These are phyloP conservation scores for Pistacia atlantica DNA, from an alignment of 345 rosid species.

Conservation along the genomic window DNA sequence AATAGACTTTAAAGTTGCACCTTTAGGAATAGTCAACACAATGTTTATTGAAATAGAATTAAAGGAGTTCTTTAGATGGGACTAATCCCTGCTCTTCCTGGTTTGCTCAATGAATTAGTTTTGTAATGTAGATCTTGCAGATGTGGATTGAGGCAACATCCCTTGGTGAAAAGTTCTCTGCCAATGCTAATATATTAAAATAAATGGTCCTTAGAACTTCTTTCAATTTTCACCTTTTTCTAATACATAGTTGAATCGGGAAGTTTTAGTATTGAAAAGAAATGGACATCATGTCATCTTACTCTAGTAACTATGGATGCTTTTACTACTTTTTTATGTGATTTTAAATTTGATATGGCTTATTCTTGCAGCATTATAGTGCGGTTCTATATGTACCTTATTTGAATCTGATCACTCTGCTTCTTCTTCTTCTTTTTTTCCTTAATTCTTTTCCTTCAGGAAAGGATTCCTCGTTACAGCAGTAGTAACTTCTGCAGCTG, in stretches of 20 bases:
- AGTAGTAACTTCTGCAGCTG: slow-evolving; percentile 70
- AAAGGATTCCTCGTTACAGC: slow-evolving; percentile 88
- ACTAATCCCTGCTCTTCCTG: not conserved
- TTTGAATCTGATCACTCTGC: not conserved
- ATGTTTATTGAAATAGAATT: not conserved
- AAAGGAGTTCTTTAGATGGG: not conserved
- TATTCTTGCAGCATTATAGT: not conserved
- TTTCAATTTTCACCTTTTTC: not conserved
- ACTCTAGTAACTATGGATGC: not conserved
- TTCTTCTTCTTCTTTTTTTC: slow-evolving; percentile 1
- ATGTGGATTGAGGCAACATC: not conserved
- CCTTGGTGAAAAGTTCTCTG: not conserved
- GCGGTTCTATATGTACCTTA: not conserved
- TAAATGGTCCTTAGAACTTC: not conserved
- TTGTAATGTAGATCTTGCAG: no score
- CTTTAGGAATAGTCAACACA: not conserved
- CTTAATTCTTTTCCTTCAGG: slow-evolving; percentile 43
- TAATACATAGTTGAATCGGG: not conserved
- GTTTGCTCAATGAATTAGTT: not conserved
- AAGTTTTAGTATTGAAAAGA: not conserved
- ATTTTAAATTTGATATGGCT: not conserved
- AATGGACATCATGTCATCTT: not conserved
- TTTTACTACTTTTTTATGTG: not conserved
- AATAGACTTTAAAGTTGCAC: not conserved
- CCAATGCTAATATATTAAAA: not conserved